Evolutionary conservation across 768 basidiomycete genomes (phyloP), one percentile per base, ranked within the genome.

Genomic region (Tylopilus sp.): DNA sequence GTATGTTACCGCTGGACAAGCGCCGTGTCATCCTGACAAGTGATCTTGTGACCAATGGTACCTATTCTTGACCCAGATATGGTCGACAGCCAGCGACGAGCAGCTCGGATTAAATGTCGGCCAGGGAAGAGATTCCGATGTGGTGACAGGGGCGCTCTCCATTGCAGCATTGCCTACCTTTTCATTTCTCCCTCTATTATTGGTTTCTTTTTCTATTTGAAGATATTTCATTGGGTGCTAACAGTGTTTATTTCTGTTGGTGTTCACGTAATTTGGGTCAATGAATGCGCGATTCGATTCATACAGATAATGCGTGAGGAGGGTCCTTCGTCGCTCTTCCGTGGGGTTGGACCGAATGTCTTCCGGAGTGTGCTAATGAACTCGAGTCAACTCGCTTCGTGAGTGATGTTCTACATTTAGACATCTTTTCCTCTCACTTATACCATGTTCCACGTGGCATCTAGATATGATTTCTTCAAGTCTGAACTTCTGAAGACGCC

Each of bases 401-500:
- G 65, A 66, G 88, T 75, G 5, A 2, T 11, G 1, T 20, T 20
- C 8, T 26, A 2, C 13, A 12, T 40, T 15, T 3, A 2, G 8
- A 8, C 0, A 6, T 23, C 12, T n/a, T 44, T 22, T 6, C 17
- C 28, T 31, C 22, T 51, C 28, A 26, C 11, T 28, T 10, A 5
- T 28, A 8, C 28, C 18, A 61, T 13, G 2, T 28, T 28, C 28
- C 18, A 61, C 15, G 2, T 18, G 1, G 3, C 17, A 21, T 3
- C 4, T 50, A 91, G 87, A 11, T 95, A 95, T 62, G 93, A 95
- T 68, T 91, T 88, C 67, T 92, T 93, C 81, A 95, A 95, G 69
- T 76, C 84, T 3, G 85, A 91, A 61, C 73, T 95, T 6, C 69
- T 94, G 44, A 83, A 84, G 67, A 82, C 81, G 3, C 57, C 67